Percentiles rank a stretch among this genome's conserved stretches.
phyloP scores from a whole-genome alignment of 2,329 filamentous ascomycete genomes.

The Didymella lethalis region DNA sequence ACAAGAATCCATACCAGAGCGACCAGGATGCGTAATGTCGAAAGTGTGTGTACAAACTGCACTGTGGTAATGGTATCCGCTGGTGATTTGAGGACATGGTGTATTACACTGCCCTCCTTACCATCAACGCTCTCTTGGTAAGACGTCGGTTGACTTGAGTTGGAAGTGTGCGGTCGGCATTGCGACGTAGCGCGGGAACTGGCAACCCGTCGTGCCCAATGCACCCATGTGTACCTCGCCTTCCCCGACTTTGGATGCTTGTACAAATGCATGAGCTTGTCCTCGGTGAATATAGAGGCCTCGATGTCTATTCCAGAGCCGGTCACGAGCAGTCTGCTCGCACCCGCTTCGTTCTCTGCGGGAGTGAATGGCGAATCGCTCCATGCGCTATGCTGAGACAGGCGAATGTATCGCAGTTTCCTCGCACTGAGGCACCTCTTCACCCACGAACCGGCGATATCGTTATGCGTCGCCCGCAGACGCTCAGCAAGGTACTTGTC shows the following conservation, averaged over 20 bases:
- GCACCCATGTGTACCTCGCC: slow-evolving; percentile 54
- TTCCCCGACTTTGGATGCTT: slow-evolving; percentile 44
- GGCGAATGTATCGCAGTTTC: slow-evolving; percentile 29
- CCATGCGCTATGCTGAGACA: slow-evolving; percentile 29
- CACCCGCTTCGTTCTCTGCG: background rate
- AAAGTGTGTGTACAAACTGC: slow-evolving; percentile 38
- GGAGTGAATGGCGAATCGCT: slow-evolving; percentile 19
- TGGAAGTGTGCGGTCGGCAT: slow-evolving; percentile 7
- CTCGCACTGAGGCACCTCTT: slow-evolving; percentile 32
- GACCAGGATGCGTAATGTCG: slow-evolving; percentile 23
- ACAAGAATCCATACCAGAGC: slow-evolving; percentile 29
- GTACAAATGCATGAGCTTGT: slow-evolving; percentile 50
- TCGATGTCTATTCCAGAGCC: slow-evolving; percentile 21
- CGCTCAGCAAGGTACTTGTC: slow-evolving; percentile 36
- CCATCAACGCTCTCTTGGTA: slow-evolving; percentile 10
- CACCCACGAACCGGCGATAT: slow-evolving; percentile 35
- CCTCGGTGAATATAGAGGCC: slow-evolving; percentile 47
- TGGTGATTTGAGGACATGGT: background rate
- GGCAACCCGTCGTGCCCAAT: slow-evolving; percentile 52
- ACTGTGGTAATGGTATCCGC: slow-evolving; percentile 30
- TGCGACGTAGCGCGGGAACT: slow-evolving; percentile 19
- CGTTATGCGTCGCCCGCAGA: slow-evolving; percentile 26
- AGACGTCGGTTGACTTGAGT: background rate
- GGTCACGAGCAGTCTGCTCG: slow-evolving; percentile 23
- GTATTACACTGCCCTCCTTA: slow-evolving; percentile 14